Evolutionary conservation across 1,284 basidiomycete species (phyloP).

Genomic region (Pyrrhoderma lamaoense): DNA sequence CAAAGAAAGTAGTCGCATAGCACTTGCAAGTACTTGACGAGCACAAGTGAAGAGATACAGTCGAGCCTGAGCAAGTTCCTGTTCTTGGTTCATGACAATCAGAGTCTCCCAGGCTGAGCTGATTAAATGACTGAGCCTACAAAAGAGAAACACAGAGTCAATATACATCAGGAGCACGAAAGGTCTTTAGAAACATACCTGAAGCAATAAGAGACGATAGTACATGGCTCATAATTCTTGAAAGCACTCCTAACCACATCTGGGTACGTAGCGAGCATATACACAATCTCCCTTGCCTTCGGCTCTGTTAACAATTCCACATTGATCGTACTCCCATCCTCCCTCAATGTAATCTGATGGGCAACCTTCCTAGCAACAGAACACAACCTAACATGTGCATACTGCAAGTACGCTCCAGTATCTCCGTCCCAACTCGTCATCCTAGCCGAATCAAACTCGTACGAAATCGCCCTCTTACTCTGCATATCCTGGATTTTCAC

Average conservation of each 20-base stretch:
- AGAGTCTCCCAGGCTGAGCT: conserved; percentile 85
- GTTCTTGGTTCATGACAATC: conserved; percentile 75
- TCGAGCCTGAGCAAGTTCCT: conserved; percentile 80
- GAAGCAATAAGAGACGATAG: conserved; percentile 43
- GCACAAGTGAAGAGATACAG: conserved; percentile 88
- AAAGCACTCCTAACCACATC: conserved; percentile 84
- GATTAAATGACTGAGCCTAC: conserved; percentile 75
- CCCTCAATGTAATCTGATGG: conserved; percentile 73
- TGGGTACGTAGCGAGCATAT: conserved; percentile 86
- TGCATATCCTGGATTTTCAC: conserved; percentile 99
- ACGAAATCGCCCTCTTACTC: conserved; percentile 61
- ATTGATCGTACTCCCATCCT: conserved; percentile 59
- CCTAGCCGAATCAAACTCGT: conserved; percentile 90
- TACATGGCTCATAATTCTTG: conserved; percentile 84
- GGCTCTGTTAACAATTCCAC: conserved; percentile 59
- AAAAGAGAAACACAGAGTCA: conserved; percentile 60
- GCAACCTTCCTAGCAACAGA: conserved; percentile 95
- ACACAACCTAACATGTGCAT: conserved; percentile 91
- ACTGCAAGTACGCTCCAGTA: conserved; percentile 94
- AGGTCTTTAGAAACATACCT: conserved; percentile 4
- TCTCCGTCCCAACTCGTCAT: conserved; percentile 98
- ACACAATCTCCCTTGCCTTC: conserved; percentile 82
- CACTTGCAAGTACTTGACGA: conserved; percentile 80
- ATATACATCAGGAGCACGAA: neutral
- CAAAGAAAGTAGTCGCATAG: conserved; percentile 85